These are phyloP conservation scores for Beauveria sp. DNA, from an alignment of 2,329 filamentous ascomycete species.

Conservation along the genomic window DNA sequence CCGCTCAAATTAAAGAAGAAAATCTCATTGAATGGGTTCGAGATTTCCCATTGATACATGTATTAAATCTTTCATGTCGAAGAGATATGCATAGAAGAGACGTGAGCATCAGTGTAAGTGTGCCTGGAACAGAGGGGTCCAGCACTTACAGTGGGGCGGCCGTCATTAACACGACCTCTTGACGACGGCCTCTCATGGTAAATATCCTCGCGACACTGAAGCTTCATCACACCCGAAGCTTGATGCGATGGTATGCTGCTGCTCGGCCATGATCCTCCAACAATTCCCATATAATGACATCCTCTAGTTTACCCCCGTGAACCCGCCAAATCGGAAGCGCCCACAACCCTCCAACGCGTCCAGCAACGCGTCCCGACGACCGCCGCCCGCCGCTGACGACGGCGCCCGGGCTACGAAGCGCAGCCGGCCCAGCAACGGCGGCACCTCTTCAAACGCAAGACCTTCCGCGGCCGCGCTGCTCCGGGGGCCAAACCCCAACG, in stretches of 20 bases:
- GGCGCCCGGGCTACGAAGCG: slow-evolving; percentile 13
- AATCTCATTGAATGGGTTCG: no score
- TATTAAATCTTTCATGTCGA: no score
- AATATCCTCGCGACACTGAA: neutral
- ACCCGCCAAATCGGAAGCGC: slow-evolving; percentile 35
- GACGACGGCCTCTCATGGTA: neutral
- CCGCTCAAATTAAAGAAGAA: no score
- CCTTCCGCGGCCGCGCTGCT: neutral
- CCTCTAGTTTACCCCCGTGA: slow-evolving; percentile 14
- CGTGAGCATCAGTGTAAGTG: no score
- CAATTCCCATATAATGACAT: neutral
- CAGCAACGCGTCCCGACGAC: slow-evolving; percentile 18
- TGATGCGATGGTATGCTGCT: neutral
- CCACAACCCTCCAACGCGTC: slow-evolving; percentile 35
- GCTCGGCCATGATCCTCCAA: no score
- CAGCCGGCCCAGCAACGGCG: slow-evolving; percentile 10
- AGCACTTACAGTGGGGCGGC: neutral
- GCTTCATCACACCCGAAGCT: neutral
- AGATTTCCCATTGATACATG: no score
- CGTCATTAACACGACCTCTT: neutral
- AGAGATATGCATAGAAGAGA: no score
- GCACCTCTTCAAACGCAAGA: neutral
- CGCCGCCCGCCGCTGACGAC: slow-evolving; percentile 20
- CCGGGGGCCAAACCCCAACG: slow-evolving; percentile 7
- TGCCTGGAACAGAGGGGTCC: no score